phyloP scores from a whole-genome alignment of 352 stramenopile genomes.

The Globisporangium spinosum region DNA sequence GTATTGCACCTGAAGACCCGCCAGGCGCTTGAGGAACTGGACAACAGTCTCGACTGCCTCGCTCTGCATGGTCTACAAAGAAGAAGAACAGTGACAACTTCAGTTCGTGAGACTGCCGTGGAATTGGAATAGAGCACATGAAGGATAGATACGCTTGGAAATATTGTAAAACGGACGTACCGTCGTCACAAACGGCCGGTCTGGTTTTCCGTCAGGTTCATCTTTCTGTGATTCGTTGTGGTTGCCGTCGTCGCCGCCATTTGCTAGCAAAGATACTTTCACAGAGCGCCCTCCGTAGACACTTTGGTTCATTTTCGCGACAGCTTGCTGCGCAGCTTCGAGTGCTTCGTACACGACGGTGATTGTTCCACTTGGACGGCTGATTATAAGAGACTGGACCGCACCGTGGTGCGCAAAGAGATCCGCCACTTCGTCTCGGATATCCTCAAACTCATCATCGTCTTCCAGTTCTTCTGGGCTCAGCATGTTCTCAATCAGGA shows the following conservation, averaged over 20 bases:
- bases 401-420: not conserved
- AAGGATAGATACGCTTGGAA: not conserved
- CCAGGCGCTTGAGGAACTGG: constrained; percentile 16
- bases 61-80: constrained; percentile 2
- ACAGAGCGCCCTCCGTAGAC: constrained; percentile 8
- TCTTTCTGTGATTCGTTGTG: not conserved
- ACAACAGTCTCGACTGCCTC: not conserved
- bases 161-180: not conserved
- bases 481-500: constrained; percentile 15
- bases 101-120: too few relatives aligned
- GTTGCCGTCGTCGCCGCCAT: not conserved
- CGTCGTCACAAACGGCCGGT: not conserved
- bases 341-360: not conserved
- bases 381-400: constrained; percentile 4
- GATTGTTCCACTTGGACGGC: constrained; percentile 1
- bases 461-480: constrained; percentile 11
- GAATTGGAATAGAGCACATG: not conserved
- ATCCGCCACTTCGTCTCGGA: constrained; percentile 5
- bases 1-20: constrained; percentile 14
- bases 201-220: not conserved
- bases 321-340: not conserved
- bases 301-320: constrained; percentile 5
- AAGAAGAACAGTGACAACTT: not conserved
- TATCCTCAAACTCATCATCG: constrained; percentile 11
- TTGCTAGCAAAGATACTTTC: not conserved